These are phyloP conservation scores for Starmerella geochares DNA, from an alignment of 805 yeast genomes.

Conservation along the genomic window DNA sequence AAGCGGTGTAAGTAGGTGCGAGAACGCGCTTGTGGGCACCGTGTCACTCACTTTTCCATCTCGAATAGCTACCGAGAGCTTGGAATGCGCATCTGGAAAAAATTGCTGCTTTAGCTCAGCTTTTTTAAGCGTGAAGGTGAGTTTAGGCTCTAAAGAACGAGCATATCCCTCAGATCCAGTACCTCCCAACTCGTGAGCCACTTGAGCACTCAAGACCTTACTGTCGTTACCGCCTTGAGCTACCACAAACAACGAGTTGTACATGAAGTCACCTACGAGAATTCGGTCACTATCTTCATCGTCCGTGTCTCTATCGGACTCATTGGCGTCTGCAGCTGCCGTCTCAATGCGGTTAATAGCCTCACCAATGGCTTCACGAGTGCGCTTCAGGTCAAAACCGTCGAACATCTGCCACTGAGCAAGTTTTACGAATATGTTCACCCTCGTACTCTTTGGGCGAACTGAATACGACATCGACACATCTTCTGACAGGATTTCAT, in stretches of 20 bases:
- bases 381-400: slow-evolving; percentile 86
- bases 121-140: slow-evolving; percentile 26
- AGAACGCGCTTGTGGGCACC: slow-evolving; percentile 11
- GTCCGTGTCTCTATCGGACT: slow-evolving; percentile 21
- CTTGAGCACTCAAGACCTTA: slow-evolving; percentile 31
- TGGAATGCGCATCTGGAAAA: background rate
- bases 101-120: slow-evolving; percentile 31
- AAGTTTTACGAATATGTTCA: slow-evolving; percentile 14
- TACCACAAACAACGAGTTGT: slow-evolving; percentile 64
- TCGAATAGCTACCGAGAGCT: background rate
- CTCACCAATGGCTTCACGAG: slow-evolving; percentile 55
- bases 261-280: slow-evolving; percentile 52
- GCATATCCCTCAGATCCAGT: slow-evolving; percentile 1
- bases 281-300: slow-evolving; percentile 12
- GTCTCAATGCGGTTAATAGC: slow-evolving; percentile 55
- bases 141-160: slow-evolving; percentile 24
- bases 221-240: background rate
- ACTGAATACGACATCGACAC: background rate
- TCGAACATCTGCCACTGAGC: slow-evolving; percentile 48
- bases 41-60: slow-evolving; percentile 15
- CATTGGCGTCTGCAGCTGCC: slow-evolving; percentile 17
- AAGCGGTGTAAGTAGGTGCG: slow-evolving; percentile 9
- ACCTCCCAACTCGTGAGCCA: slow-evolving; percentile 42
- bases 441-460: background rate
- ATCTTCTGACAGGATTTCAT: background rate